A percentile compares a stretch with the other conserved stretches of the same genome.
Evolutionary conservation across 306 rosid genomes (phyloP).

Genomic region (Lablab purpureus): DNA sequence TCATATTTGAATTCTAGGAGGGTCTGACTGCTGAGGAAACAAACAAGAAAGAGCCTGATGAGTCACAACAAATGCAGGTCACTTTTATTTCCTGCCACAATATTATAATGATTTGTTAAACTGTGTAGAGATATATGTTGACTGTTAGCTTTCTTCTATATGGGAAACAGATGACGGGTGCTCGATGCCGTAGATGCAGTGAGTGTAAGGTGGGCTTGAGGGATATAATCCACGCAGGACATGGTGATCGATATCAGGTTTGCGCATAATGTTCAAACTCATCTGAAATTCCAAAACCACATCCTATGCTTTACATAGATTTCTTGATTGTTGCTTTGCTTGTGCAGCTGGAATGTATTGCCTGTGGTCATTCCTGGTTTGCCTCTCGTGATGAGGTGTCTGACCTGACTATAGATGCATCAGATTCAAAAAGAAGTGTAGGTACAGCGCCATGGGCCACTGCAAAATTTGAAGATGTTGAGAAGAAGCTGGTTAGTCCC

Average conservation of each 20-base stretch:
- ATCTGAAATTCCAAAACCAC: slow-evolving; percentile 22
- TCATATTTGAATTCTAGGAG: slow-evolving; percentile 61
- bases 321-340: slow-evolving; percentile 37
- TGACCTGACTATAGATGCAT: slow-evolving; percentile 70
- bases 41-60: slow-evolving; percentile 73
- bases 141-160: slow-evolving; percentile 34
- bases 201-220: slow-evolving; percentile 76
- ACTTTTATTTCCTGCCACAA: slow-evolving; percentile 31
- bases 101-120: slow-evolving; percentile 33
- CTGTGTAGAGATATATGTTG: slow-evolving; percentile 24
- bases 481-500: slow-evolving; percentile 82
- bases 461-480: slow-evolving; percentile 87
- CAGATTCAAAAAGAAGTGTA: slow-evolving; percentile 61
- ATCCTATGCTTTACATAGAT: slow-evolving; percentile 16
- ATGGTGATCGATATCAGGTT: slow-evolving; percentile 85
- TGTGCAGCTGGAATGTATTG: slow-evolving; percentile 88
- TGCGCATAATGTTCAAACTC: neutral
- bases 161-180: slow-evolving; percentile 77
- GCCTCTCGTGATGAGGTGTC: slow-evolving; percentile 84
- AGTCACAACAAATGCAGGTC: slow-evolving; percentile 83
- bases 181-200: slow-evolving; percentile 73
- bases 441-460: slow-evolving; percentile 91
- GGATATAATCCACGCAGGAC: slow-evolving; percentile 92
- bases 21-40: slow-evolving; percentile 91
- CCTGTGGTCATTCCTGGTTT: slow-evolving; percentile 89